Evolutionary conservation across 2,329 filamentous ascomycete genomes (phyloP).

Genomic region (Alternaria arbusti): DNA sequence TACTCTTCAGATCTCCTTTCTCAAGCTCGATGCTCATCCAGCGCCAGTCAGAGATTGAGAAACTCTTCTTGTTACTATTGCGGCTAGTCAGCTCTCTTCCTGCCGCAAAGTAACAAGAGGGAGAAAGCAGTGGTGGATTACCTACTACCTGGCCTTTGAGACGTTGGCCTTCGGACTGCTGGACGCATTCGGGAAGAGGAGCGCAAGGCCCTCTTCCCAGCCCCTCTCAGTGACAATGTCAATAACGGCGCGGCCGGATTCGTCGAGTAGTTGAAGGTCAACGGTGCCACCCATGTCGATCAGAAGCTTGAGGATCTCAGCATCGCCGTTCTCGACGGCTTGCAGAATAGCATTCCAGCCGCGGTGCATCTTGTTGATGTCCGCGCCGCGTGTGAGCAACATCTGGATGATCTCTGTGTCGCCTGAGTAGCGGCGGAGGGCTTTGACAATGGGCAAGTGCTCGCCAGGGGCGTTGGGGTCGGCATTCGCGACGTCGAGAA

Average conservation of each 20-base stretch:
- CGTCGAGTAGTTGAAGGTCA: conserved; percentile 40
- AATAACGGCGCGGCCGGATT: conserved; percentile 37
- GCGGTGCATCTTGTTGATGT: conserved; percentile 65
- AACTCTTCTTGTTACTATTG: conserved; percentile 10
- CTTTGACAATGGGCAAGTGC: conserved; percentile 74
- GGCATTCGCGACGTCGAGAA: conserved; percentile 67
- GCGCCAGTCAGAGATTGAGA: conserved; percentile 18
- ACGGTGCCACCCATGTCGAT: conserved; percentile 44
- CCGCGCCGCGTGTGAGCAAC: conserved; percentile 67
- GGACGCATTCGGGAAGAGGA: conserved; percentile 38
- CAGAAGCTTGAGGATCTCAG: conserved; percentile 39
- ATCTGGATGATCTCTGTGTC: conserved; percentile 68
- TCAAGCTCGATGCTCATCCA: conserved; percentile 14
- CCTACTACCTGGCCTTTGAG: conserved; percentile 32
- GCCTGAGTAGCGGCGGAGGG: conserved; percentile 65
- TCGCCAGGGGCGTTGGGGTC: conserved; percentile 72
- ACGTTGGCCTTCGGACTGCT: neutral
- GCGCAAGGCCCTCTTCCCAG: conserved; percentile 44
- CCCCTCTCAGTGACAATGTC: conserved; percentile 46
- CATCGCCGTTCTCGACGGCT: conserved; percentile 46
- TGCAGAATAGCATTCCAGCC: conserved; percentile 46
- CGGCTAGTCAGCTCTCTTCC: conserved; percentile 3
- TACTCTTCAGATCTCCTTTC: conserved; percentile 1
- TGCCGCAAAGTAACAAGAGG: neutral
- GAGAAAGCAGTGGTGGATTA: conserved; percentile 19